Evolutionary conservation across 139 green algal species (phyloP), one percentile per base, ranked within the genome.

Genomic region (Chlamydomonas applanata): DNA sequence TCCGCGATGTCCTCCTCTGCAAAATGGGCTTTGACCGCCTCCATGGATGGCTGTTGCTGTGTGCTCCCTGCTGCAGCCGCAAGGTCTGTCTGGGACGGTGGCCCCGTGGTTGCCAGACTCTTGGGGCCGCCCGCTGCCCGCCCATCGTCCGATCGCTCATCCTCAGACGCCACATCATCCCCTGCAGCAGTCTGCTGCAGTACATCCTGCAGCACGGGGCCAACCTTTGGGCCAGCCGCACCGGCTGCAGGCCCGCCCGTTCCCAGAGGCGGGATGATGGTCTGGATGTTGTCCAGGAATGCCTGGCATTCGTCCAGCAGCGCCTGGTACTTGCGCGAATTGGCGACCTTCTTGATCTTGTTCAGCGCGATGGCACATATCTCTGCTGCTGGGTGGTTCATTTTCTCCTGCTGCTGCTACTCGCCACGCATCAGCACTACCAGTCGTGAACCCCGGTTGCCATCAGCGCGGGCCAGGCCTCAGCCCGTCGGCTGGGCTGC

Each of bases 291-390:
- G 45, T 85, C 76, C 24, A 86, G 66, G 32, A 87, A 78, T 17
- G 32, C 33, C 22, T 83, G 71, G 69, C 75, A 82, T 24, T 81
- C 76, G 60, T 85, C 69, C 0, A 78, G 17, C 5, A 89, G 76
- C 44, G 80, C 64, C 7, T 65, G 25, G 44, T 85, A 74, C 54
- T 87, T 85, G 24, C 61, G 64, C 11, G 66, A 71, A 44, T 79
- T 76, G 30, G 76, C 78, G 27, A 83, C 24, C 59, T 86, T 83
- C 14, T 74, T 73, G 73, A 89, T 84, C 60, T 89, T 89, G 0
- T 70, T 65, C 46, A 89, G 67, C 2, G 85, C 76, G 44, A 84
- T 83, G 19, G 60, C 73, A 17, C 87, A 81, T 40, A 89, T 84
- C 74, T 87, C 81, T 11, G 78, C 78, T 40, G 84, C 84, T 11